phyloP scores from a whole-genome alignment of 441 rosid species.

The Manihot esculenta region DNA sequence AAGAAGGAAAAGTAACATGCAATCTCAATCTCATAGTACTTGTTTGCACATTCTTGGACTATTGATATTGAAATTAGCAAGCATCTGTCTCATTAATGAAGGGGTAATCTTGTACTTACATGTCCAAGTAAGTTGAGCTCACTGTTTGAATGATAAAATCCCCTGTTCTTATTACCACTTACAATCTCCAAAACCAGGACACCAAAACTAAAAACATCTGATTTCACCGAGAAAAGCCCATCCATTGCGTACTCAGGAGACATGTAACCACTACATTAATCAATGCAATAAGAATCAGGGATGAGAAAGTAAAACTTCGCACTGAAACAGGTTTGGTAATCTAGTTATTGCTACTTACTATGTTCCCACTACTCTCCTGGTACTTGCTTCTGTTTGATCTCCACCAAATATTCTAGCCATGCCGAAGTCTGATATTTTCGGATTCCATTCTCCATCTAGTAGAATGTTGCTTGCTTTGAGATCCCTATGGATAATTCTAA shows the following conservation, averaged over 20 bases:
- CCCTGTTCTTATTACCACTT: constrained; percentile 31
- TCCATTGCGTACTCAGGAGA: constrained; percentile 53
- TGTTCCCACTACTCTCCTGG: constrained; percentile 74
- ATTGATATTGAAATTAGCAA: background rate
- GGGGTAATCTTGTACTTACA: constrained; percentile 36
- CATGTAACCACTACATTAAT: constrained; percentile 61
- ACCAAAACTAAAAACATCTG: constrained; percentile 40
- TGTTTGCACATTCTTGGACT: too few relatives aligned
- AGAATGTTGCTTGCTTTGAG: constrained; percentile 57
- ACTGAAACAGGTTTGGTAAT: background rate
- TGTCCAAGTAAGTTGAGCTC: constrained; percentile 42
- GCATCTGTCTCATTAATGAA: too few relatives aligned
- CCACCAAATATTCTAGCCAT: constrained; percentile 79
- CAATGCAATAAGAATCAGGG: background rate
- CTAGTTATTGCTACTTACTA: constrained; percentile 43
- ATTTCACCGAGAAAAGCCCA: constrained; percentile 33
- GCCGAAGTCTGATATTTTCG: constrained; percentile 78
- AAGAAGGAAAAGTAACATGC: too few relatives aligned
- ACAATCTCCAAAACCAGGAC: constrained; percentile 39
- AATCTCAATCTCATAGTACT: too few relatives aligned
- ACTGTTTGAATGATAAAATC: constrained; percentile 26
- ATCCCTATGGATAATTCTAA: constrained; percentile 65
- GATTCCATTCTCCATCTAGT: constrained; percentile 60
- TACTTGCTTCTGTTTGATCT: constrained; percentile 59
- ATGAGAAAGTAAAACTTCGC: background rate